phyloP scores from a whole-genome alignment of 805 yeast species.

The Debaryomyces tyrocola region DNA sequence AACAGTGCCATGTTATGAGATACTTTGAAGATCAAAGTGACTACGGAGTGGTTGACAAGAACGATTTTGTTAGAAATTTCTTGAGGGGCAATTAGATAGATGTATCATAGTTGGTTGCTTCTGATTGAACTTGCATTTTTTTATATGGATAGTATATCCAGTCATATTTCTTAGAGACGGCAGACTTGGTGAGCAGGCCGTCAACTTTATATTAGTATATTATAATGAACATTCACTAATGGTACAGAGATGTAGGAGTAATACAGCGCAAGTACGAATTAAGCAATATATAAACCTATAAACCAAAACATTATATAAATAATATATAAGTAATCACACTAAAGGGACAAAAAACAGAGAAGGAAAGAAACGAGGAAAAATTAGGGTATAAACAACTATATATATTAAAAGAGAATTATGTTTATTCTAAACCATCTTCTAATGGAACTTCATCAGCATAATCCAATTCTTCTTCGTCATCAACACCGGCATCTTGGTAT shows the following conservation, averaged over 20 bases:
- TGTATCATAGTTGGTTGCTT: constrained; percentile 1
- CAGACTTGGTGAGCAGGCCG: too few relatives aligned
- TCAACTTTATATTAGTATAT: neutral
- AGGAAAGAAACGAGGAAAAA: constrained; percentile 3
- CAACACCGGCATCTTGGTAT: constrained; percentile 80
- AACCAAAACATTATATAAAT: constrained; percentile 4
- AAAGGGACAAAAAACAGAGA: constrained; percentile 2
- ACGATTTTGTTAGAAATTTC: constrained; percentile 71
- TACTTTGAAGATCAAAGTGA: constrained; percentile 70
- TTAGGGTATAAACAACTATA: constrained; percentile 6
- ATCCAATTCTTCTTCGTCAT: constrained; percentile 74
- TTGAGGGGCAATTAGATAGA: constrained; percentile 52
- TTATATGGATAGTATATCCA: neutral
- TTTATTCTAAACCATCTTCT: constrained; percentile 49
- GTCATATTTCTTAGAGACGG: neutral
- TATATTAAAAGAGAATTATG: constrained; percentile 3
- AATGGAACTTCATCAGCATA: constrained; percentile 65
- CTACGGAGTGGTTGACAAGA: constrained; percentile 54
- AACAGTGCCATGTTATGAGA: constrained; percentile 79
- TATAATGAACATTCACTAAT: neutral
- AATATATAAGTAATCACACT: constrained; percentile 4
- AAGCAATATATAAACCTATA: constrained; percentile 2
- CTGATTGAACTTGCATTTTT: neutral
- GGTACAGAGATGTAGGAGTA: neutral
- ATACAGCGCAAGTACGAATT: neutral